phyloP scores from a whole-genome alignment of 192 early-diverging fungal species.

The Cladochytrium replicatum region DNA sequence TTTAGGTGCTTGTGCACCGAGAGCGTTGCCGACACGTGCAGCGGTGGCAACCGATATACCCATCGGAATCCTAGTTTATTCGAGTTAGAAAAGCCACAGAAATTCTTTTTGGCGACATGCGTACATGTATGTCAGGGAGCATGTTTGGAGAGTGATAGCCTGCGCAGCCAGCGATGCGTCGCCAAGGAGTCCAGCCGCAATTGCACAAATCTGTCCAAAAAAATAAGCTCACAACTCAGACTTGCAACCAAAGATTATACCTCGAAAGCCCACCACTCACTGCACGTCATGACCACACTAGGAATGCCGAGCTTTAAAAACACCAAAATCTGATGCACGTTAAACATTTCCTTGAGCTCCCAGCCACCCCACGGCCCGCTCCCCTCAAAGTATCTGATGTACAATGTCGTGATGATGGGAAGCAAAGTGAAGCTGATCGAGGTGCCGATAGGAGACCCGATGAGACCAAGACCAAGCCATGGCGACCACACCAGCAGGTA shows the following conservation, averaged over 20 bases:
- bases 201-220: conserved; percentile 33
- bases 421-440: conserved; percentile 68
- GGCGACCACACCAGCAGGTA: conserved; percentile 73
- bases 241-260: too few relatives aligned
- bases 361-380: conserved; percentile 80
- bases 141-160: conserved; percentile 60
- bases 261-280: too few relatives aligned
- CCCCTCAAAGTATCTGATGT: conserved; percentile 48
- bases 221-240: conserved; percentile 41
- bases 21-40: conserved; percentile 61
- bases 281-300: conserved; percentile 67
- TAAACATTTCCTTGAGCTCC: conserved; percentile 53
- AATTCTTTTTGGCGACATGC: too few relatives aligned
- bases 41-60: conserved; percentile 72
- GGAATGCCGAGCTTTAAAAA: conserved; percentile 65
- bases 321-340: conserved; percentile 18
- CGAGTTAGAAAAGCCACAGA: too few relatives aligned
- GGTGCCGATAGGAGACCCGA: conserved; percentile 78
- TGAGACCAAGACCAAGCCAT: conserved; percentile 56
- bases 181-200: conserved; percentile 67
- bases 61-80: too few relatives aligned
- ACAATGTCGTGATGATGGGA: conserved; percentile 50
- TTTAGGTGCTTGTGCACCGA: conserved; percentile 12
- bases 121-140: conserved; percentile 57
- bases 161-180: conserved; percentile 71